Conservation (phyloP, 768 basidiomycete genomes). For the Auriscalpium microsporum region DNA sequence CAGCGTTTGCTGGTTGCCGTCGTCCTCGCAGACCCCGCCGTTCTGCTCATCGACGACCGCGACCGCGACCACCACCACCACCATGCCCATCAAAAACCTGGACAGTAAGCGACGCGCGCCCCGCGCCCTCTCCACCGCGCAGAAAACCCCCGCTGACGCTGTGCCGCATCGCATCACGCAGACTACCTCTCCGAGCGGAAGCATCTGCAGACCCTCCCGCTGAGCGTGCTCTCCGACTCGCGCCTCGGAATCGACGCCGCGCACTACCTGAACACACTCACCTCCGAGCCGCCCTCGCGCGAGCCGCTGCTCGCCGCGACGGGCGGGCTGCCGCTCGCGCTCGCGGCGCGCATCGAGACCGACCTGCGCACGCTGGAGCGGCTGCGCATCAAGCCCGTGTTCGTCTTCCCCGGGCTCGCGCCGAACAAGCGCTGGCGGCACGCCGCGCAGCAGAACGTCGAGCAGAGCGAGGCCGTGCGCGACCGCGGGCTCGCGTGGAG, state of each 20-base stretch:
- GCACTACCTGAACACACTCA: constrained; percentile 75
- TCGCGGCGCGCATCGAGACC: constrained; percentile 81
- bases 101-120: constrained; percentile 48
- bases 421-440: constrained; percentile 70
- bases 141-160: background rate
- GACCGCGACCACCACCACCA: constrained; percentile 1
- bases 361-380: constrained; percentile 89
- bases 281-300: constrained; percentile 64
- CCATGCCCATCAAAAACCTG: constrained; percentile 78
- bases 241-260: constrained; percentile 96
- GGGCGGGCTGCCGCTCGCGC: constrained; percentile 86
- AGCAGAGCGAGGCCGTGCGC: constrained; percentile 54
- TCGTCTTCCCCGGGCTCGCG: constrained; percentile 87
- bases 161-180: constrained; percentile 25
- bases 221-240: constrained; percentile 78
- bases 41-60: background rate
- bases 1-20: background rate
- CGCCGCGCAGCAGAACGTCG: constrained; percentile 37
- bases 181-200: constrained; percentile 84
- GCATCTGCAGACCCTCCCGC: constrained; percentile 73
- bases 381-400: constrained; percentile 94
- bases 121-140: background rate
- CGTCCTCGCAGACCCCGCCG: background rate
- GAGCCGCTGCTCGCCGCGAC: constrained; percentile 93
- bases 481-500: constrained; percentile 84